phyloP scores from a whole-genome alignment of 2,329 filamentous ascomycete species.

The Basipetospora chlamydospora region DNA sequence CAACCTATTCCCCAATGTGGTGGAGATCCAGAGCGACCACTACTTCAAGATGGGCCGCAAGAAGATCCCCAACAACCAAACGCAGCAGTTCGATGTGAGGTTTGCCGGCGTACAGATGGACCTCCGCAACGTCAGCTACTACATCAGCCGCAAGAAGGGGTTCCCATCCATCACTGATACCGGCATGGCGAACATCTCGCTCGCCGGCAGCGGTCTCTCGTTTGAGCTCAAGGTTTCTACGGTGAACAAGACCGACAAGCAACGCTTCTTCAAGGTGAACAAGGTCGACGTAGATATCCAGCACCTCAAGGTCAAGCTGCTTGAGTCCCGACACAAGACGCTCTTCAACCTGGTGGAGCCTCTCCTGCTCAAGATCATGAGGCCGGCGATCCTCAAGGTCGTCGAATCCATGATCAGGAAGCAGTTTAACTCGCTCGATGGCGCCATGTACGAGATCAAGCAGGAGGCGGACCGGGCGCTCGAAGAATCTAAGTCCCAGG shows the following conservation, averaged over 20 bases:
- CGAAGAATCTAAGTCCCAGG: conserved; percentile 43
- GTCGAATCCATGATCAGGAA: conserved; percentile 83
- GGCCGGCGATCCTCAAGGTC: conserved; percentile 72
- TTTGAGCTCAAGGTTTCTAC: conserved; percentile 86
- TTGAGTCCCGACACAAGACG: conserved; percentile 89
- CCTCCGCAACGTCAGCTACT: conserved; percentile 78
- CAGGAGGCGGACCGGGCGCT: conserved; percentile 63
- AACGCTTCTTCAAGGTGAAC: conserved; percentile 90
- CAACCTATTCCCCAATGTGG: conserved; percentile 86
- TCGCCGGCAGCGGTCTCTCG: conserved; percentile 75
- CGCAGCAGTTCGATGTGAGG: conserved; percentile 66
- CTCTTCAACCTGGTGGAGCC: conserved; percentile 81
- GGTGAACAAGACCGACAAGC: conserved; percentile 57
- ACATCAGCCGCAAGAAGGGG: conserved; percentile 87
- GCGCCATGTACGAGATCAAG: conserved; percentile 61
- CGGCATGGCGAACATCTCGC: conserved; percentile 75
- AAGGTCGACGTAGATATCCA: conserved; percentile 75
- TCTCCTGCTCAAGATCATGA: conserved; percentile 67
- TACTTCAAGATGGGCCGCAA: conserved; percentile 93
- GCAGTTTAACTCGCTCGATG: conserved; percentile 61
- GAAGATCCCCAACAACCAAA: conserved; percentile 66
- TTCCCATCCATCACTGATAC: conserved; percentile 80
- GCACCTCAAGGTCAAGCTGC: conserved; percentile 73
- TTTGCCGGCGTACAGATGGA: conserved; percentile 89
- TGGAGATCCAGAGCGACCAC: conserved; percentile 83